Evolutionary conservation across 495 filamentous ascomycete genomes (phyloP), one percentile per base, ranked within the genome.

Genomic region (Penicillium robsamsonii): DNA sequence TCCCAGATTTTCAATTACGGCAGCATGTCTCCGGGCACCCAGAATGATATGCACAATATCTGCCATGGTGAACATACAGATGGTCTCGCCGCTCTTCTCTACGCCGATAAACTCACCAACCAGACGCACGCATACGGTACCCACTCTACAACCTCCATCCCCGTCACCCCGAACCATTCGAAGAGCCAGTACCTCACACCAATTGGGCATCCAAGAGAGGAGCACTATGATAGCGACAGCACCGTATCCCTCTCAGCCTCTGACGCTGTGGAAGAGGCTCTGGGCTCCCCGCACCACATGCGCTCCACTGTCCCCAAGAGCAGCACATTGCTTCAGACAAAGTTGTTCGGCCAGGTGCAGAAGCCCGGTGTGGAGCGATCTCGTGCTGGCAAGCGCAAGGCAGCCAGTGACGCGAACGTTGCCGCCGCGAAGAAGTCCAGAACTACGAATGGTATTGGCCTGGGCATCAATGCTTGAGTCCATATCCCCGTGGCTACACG

Each of bases 191-290:
- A 70, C 78, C 73, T 85, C 37, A 82, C 84, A 17, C 78, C 85
- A n/a, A 75, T 77, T 54, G 79, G 75, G 50, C 74, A 80, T 61
- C 75, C 81, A n/a, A 69, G 73, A 18, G 75, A 76, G 5, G 74
- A 75, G 37, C 70, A 61, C 69, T 77, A 86, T 63, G 89, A 90
- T 64, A 81, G 89, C 45, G 91, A 96, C 61, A 94, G 89, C 74
- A 96, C 92, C 6, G 66, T 69, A 5, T 69, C 66, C 15, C 92
- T 96, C 47, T 96, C 92, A 0, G 90, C 84, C 17, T 87, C 88
- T 5, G 90, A 93, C 53, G 81, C 82, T 22, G 87, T 88, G 43
- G 81, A 84, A 46, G 78, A 69, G 24, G 15, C 8, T 12, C 9
- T 59, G 20, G 44, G 49, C 27, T 3, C 47, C 18, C 53, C 54